Conservation (phyloP, 2,329 filamentous ascomycete genomes). For the Gyromitra esculenta region DNA sequence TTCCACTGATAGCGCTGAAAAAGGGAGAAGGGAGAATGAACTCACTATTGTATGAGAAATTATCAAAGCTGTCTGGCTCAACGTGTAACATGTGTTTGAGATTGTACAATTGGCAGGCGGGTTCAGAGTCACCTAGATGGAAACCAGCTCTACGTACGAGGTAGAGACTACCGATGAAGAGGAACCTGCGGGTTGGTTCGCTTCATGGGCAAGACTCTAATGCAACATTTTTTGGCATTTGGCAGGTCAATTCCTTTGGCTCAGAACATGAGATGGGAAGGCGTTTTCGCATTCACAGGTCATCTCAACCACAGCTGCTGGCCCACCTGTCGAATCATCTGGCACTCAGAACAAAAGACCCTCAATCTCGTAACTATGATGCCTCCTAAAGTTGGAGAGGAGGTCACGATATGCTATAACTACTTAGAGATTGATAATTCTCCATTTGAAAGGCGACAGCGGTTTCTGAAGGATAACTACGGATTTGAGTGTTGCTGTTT, state of each 20-base stretch:
- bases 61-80: constrained; percentile 1
- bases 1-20: constrained; percentile 8
- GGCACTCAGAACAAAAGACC: not conserved
- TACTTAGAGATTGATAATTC: not conserved
- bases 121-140: constrained; percentile 4
- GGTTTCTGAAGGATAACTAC: constrained; percentile 10
- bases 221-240: constrained; percentile 12
- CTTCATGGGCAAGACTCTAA: constrained; percentile 12
- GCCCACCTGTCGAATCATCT: constrained; percentile 4
- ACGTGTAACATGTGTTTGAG: constrained; percentile 25
- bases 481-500: constrained; percentile 10
- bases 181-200: not conserved
- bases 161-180: constrained; percentile 16
- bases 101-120: constrained; percentile 26
- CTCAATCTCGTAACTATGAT: not conserved
- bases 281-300: constrained; percentile 24
- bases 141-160: constrained; percentile 7
- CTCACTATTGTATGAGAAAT: not conserved
- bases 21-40: not conserved
- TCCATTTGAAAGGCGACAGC: constrained; percentile 5
- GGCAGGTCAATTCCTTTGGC: constrained; percentile 14
- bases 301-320: constrained; percentile 26
- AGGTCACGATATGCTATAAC: constrained; percentile 32
- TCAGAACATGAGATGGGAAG: constrained; percentile 5
- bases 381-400: constrained; percentile 9